Percentiles rank a stretch among this genome's conserved stretches.
These are phyloP conservation scores for Dactylellina leptospora DNA, from an alignment of 2,329 filamentous ascomycete species.

Conservation along the genomic window DNA sequence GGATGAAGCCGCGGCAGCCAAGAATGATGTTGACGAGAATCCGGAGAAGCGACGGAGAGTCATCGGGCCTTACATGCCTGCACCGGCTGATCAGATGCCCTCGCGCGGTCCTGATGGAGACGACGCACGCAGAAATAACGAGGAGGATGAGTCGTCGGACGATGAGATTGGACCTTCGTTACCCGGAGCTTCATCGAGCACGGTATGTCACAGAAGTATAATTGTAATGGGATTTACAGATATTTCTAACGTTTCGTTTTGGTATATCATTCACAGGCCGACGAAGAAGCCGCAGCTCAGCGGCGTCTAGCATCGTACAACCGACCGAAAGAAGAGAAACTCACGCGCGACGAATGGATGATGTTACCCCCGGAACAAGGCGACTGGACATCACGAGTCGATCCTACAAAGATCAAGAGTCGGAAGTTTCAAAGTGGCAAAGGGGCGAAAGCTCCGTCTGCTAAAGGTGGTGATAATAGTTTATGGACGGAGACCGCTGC, in stretches of 20 bases:
- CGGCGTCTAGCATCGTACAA: conserved; percentile 58
- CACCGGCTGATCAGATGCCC: conserved; percentile 64
- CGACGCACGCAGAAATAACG: conserved; percentile 51
- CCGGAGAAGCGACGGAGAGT: conserved; percentile 66
- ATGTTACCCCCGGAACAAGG: conserved; percentile 71
- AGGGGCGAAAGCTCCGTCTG: conserved; percentile 64
- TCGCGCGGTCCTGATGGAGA: conserved; percentile 58
- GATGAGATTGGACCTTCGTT: conserved; percentile 62
- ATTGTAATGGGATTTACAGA: neutral
- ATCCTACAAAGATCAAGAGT: conserved; percentile 82
- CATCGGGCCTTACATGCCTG: conserved; percentile 68
- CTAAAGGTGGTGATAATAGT: conserved; percentile 64
- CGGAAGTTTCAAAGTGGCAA: conserved; percentile 82
- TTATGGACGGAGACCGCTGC: conserved; percentile 94
- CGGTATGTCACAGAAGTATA: conserved; percentile 15
- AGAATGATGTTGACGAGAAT: conserved; percentile 60
- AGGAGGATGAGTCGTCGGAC: conserved; percentile 56
- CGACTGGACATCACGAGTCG: conserved; percentile 70
- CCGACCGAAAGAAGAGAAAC: conserved; percentile 61
- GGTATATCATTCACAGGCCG: conserved; percentile 47
- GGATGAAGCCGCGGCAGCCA: conserved; percentile 43
- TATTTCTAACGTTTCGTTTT: neutral
- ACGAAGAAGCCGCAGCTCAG: conserved; percentile 55
- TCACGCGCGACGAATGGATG: conserved; percentile 86
- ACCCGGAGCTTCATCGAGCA: conserved; percentile 23